Conservation (phyloP, 345 rosid genomes). For the Eutrema yunnanense region DNA sequence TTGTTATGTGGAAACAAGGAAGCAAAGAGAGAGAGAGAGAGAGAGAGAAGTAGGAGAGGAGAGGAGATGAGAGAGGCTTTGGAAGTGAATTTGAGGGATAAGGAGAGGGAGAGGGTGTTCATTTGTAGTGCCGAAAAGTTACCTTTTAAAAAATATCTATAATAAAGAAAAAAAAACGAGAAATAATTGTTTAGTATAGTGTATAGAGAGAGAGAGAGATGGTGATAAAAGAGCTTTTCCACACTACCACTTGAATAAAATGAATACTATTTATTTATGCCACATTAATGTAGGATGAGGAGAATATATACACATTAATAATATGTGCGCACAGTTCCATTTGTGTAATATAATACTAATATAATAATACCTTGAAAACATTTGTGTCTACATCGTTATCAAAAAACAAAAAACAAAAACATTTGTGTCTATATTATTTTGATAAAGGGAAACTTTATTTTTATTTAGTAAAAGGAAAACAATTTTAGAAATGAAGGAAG, state of each 20-base stretch:
- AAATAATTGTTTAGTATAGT: constrained; percentile 18
- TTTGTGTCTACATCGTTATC: neutral
- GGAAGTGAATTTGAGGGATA: constrained; percentile 36
- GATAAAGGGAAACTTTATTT: neutral
- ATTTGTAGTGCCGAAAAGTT: constrained; percentile 33
- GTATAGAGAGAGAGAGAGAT: constrained; percentile 21
- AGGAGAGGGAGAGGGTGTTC: constrained; percentile 19
- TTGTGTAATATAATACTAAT: neutral
- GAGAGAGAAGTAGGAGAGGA: constrained; percentile 5
- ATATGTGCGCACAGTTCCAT: constrained; percentile 10
- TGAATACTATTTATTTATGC: constrained; percentile 14
- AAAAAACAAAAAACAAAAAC: neutral
- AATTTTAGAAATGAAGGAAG: constrained; percentile 11
- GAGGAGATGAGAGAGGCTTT: constrained; percentile 10
- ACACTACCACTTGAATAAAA: constrained; percentile 30
- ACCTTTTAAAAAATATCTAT: neutral
- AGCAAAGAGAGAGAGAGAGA: neutral
- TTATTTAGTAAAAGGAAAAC: neutral
- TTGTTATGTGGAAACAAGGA: constrained; percentile 10
- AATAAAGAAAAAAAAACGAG: neutral
- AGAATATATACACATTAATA: too few relatives aligned
- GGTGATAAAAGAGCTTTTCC: constrained; percentile 26
- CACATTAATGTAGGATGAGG: neutral
- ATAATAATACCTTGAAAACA: neutral
- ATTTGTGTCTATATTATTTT: neutral